Evolutionary conservation across 2,329 filamentous ascomycete species (phyloP).

Genomic region (Fusarium temperatum): DNA sequence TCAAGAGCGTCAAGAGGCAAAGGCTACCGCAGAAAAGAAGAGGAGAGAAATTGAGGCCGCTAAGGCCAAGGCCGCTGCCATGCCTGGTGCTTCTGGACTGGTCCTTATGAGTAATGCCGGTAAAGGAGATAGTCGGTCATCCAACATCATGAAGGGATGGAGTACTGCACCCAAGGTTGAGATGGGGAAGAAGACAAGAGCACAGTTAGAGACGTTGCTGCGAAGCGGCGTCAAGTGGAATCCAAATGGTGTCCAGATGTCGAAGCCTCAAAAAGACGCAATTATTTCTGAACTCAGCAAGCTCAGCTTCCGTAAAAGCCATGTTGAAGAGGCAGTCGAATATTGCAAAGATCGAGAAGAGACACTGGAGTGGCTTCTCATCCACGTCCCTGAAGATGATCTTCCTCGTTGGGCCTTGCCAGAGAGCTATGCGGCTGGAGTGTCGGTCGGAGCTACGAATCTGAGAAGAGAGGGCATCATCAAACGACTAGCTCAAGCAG

Average conservation of each 20-base stretch:
- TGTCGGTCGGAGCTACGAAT: conserved; percentile 85
- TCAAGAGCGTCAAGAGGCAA: conserved; percentile 81
- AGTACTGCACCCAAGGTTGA: conserved; percentile 88
- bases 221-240: conserved; percentile 88
- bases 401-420: conserved; percentile 92
- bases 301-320: conserved; percentile 89
- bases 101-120: conserved; percentile 59
- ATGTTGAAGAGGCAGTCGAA: conserved; percentile 86
- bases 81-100: conserved; percentile 66
- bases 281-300: conserved; percentile 78
- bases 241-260: conserved; percentile 75
- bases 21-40: conserved; percentile 80
- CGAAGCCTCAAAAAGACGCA: conserved; percentile 61
- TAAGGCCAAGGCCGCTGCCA: conserved; percentile 73
- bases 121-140: conserved; percentile 44
- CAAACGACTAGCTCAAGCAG: conserved; percentile 81
- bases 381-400: conserved; percentile 97
- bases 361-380: conserved; percentile 92
- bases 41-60: conserved; percentile 74
- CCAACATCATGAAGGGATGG: conserved; percentile 77
- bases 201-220: conserved; percentile 81
- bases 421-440: conserved; percentile 88
- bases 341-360: conserved; percentile 94
- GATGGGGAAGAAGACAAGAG: conserved; percentile 83
- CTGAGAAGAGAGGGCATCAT: conserved; percentile 83